These are phyloP conservation scores for Pyrrhoderma lamaoense DNA, from an alignment of 1,284 basidiomycete species.

Conservation along the genomic window DNA sequence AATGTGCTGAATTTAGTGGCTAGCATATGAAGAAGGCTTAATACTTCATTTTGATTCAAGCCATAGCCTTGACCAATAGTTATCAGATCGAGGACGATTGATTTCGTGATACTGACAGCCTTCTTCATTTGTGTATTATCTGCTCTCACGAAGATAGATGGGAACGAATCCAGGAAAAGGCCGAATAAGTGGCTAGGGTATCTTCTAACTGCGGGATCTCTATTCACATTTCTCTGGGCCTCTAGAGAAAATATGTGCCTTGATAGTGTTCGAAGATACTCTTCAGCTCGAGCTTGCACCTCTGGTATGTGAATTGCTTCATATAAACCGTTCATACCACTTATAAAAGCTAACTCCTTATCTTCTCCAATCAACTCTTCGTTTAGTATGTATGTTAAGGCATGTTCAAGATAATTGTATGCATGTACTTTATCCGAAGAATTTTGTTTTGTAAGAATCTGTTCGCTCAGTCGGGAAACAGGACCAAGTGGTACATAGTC, in stretches of 20 bases:
- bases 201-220: conserved; percentile 46
- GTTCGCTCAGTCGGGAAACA: conserved; percentile 65
- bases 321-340: conserved; percentile 71
- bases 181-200: conserved; percentile 57
- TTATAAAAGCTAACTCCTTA: conserved; percentile 66
- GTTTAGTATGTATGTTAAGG: conserved; percentile 65
- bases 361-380: conserved; percentile 72
- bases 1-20: conserved; percentile 75
- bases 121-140: conserved; percentile 51
- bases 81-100: conserved; percentile 66
- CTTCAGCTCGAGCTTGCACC: conserved; percentile 59
- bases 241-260: conserved; percentile 64
- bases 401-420: conserved; percentile 73
- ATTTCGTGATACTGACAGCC: conserved; percentile 52
- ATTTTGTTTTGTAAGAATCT: conserved; percentile 55
- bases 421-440: conserved; percentile 66
- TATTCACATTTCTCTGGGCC: conserved; percentile 47
- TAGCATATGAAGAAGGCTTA: conserved; percentile 68
- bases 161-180: conserved; percentile 73
- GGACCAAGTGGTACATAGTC: conserved; percentile 69
- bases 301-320: conserved; percentile 72
- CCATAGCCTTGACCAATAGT: conserved; percentile 41
- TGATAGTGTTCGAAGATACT: conserved; percentile 62
- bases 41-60: conserved; percentile 45
- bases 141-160: conserved; percentile 62